Evolutionary conservation across 768 basidiomycete genomes (phyloP).

Genomic region (Nidula microcarpa): DNA sequence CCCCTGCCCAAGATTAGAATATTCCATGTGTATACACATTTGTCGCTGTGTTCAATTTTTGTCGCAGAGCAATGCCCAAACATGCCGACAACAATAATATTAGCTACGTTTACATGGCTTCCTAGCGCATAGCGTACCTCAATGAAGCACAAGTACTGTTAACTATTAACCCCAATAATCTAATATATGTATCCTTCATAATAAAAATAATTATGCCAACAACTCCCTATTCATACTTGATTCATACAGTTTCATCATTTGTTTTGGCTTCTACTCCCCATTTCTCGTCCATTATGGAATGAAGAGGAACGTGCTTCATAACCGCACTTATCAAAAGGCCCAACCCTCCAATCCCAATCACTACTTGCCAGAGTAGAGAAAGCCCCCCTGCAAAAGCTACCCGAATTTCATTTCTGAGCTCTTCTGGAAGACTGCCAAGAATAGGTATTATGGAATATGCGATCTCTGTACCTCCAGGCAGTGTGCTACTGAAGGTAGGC

Average conservation of each 20-base stretch:
- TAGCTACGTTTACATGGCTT: no score
- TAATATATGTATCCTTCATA: no score
- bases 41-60: no score
- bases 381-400: conserved; percentile 39
- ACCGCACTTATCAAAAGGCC: conserved; percentile 30
- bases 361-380: conserved; percentile 35
- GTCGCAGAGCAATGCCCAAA: no score
- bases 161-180: no score
- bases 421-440: conserved; percentile 27
- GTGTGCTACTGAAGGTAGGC: conserved; percentile 21
- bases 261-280: conserved; percentile 22
- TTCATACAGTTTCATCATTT: not conserved
- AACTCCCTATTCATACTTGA: no score
- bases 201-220: no score
- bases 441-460: conserved; percentile 41
- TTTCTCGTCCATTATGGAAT: conserved; percentile 21
- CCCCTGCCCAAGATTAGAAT: no score
- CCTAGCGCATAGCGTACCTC: no score
- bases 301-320: conserved; percentile 29
- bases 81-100: no score
- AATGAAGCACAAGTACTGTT: no score
- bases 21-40: no score
- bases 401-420: conserved; percentile 27
- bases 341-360: conserved; percentile 33
- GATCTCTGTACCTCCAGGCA: conserved; percentile 32